A percentile compares a stretch with the other conserved stretches of the same genome.
These are phyloP conservation scores for Cryphonectria naterciae DNA, from an alignment of 2,329 filamentous ascomycete genomes.

Conservation along the genomic window DNA sequence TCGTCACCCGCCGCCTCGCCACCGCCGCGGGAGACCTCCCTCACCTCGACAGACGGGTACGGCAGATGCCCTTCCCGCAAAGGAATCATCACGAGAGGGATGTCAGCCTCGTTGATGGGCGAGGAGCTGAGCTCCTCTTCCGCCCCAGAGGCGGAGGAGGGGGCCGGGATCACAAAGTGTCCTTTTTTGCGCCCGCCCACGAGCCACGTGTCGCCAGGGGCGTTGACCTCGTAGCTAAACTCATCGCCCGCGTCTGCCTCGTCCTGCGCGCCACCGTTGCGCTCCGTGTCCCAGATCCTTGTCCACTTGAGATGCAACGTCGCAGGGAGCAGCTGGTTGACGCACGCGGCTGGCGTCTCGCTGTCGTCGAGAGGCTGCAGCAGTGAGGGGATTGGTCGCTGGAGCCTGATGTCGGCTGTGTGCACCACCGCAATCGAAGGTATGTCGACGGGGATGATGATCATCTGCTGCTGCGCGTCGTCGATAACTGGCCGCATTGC, in stretches of 20 bases:
- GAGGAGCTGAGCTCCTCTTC: slow-evolving; percentile 42
- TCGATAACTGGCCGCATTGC: slow-evolving; percentile 38
- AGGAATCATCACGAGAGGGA: slow-evolving; percentile 79
- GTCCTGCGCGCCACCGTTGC: slow-evolving; percentile 37
- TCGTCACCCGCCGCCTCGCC: slow-evolving; percentile 20
- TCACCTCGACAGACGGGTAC: slow-evolving; percentile 78
- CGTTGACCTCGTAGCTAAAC: slow-evolving; percentile 82
- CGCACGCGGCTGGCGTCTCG: slow-evolving; percentile 52
- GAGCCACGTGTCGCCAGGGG: slow-evolving; percentile 78
- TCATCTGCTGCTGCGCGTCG: slow-evolving; percentile 57
- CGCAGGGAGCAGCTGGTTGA: slow-evolving; percentile 69
- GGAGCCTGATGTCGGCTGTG: slow-evolving; percentile 70
- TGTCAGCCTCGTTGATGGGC: slow-evolving; percentile 55
- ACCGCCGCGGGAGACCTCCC: slow-evolving; percentile 51
- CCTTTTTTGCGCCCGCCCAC: slow-evolving; percentile 80
- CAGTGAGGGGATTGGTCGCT: slow-evolving; percentile 40
- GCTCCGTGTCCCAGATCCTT: slow-evolving; percentile 61
- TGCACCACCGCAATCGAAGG: slow-evolving; percentile 83
- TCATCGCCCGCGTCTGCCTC: slow-evolving; percentile 57
- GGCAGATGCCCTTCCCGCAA: slow-evolving; percentile 77
- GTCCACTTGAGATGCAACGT: slow-evolving; percentile 67
- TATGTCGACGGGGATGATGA: slow-evolving; percentile 88
- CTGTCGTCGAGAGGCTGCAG: slow-evolving; percentile 32
- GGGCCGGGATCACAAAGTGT: slow-evolving; percentile 67
- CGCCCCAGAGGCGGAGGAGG: slow-evolving; percentile 31